Evolutionary conservation across 768 basidiomycete genomes (phyloP).

Genomic region (Lactifluus subvellereus): DNA sequence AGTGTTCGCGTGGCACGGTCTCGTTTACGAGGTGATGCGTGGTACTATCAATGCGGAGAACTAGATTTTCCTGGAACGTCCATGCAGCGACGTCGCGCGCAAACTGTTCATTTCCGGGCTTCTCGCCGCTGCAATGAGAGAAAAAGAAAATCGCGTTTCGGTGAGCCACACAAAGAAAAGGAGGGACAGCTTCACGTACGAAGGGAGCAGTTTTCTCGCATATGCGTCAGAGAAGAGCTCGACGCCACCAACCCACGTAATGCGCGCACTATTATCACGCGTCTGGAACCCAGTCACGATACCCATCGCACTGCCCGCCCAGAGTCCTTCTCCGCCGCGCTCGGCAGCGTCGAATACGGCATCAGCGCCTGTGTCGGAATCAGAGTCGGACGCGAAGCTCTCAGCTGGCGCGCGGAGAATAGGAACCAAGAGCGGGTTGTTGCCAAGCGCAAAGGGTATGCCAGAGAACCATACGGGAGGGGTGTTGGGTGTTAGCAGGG

Average conservation of each 20-base stretch:
- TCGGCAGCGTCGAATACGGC: slow-evolving; percentile 65
- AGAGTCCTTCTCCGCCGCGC: slow-evolving; percentile 70
- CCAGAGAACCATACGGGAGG: slow-evolving; percentile 75
- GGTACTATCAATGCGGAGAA: slow-evolving; percentile 69
- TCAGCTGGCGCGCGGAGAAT: slow-evolving; percentile 72
- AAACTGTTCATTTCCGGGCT: slow-evolving; percentile 73
- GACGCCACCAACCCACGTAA: slow-evolving; percentile 76
- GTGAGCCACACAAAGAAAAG: not conserved
- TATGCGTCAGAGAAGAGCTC: slow-evolving; percentile 76
- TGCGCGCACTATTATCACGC: slow-evolving; percentile 64
- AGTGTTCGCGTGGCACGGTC: slow-evolving; percentile 57
- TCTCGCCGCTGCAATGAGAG: slow-evolving; percentile 40
- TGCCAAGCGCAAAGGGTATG: slow-evolving; percentile 54
- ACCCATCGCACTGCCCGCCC: slow-evolving; percentile 72
- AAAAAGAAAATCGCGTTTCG: not conserved
- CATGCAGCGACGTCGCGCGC: slow-evolving; percentile 72
- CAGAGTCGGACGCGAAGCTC: slow-evolving; percentile 70
- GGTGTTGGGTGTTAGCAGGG: slow-evolving; percentile 44
- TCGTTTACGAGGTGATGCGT: slow-evolving; percentile 68
- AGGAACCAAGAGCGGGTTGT: slow-evolving; percentile 75
- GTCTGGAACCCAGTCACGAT: slow-evolving; percentile 91
- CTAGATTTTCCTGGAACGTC: slow-evolving; percentile 85
- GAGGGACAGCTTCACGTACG: slow-evolving; percentile 37
- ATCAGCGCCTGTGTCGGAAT: slow-evolving; percentile 50
- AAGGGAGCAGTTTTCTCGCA: slow-evolving; percentile 53